Conservation (phyloP, 2,329 filamentous ascomycete genomes). For the Cladorrhinum sp. region DNA sequence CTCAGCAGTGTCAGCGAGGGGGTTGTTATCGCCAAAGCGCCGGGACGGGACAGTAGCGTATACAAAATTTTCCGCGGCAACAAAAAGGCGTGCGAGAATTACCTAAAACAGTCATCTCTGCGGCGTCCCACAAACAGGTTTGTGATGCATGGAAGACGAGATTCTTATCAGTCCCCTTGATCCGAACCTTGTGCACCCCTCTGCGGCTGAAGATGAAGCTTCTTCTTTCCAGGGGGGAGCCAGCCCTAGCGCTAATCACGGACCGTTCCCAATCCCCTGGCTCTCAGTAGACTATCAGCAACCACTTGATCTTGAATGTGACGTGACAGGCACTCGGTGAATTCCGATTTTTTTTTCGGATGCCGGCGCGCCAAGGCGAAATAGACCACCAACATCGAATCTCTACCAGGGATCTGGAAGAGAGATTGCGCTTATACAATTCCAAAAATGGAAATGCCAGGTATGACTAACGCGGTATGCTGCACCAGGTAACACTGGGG, state of each 20-base stretch:
- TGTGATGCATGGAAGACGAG: background rate
- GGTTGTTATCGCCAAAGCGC: background rate
- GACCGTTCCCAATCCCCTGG: background rate
- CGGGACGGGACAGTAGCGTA: conserved; percentile 13
- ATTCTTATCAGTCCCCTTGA: background rate
- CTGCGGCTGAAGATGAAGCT: conserved; percentile 1
- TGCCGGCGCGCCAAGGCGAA: background rate
- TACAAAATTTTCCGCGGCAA: conserved; percentile 2
- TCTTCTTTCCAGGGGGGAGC: background rate
- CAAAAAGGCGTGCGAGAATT: background rate
- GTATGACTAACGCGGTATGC: too few species aligned
- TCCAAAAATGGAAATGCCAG: background rate
- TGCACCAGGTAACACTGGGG: background rate
- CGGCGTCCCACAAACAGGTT: conserved; percentile 9
- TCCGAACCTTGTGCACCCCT: background rate
- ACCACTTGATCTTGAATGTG: conserved; percentile 2
- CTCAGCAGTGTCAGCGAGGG: background rate
- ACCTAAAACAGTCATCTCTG: conserved; percentile 16
- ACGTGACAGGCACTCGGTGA: background rate
- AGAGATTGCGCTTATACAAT: background rate
- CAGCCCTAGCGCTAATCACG: conserved; percentile 3
- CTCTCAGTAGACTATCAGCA: conserved; percentile 1
- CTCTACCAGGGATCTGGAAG: background rate
- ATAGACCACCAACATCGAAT: background rate
- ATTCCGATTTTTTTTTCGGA: background rate